phyloP scores from a whole-genome alignment of 1,284 basidiomycete genomes.

The Trichosporon faecale region DNA sequence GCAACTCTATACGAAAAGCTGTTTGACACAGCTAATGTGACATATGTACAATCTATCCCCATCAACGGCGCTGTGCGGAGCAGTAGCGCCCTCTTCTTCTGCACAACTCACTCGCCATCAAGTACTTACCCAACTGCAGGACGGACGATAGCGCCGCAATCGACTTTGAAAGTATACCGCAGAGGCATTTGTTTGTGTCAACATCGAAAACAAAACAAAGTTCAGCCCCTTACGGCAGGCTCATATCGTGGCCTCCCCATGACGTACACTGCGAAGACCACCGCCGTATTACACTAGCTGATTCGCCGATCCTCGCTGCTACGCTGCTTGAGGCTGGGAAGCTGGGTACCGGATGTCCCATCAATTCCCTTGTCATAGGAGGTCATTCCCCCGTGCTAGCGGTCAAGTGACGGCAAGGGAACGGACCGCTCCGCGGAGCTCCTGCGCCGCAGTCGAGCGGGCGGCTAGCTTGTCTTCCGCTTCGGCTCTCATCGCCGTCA shows the following conservation, averaged over 20 bases:
- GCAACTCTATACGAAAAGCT: neutral
- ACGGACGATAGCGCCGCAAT: too few relatives aligned
- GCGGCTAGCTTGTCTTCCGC: neutral
- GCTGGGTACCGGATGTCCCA: neutral
- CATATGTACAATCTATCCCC: neutral
- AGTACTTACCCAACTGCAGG: too few relatives aligned
- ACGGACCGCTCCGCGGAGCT: neutral
- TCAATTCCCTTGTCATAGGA: too few relatives aligned
- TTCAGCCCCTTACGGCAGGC: neutral
- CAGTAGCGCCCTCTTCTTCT: neutral
- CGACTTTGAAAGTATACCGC: too few relatives aligned
- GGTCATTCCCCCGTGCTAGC: too few relatives aligned
- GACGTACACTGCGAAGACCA: neutral
- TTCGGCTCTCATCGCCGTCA: neutral
- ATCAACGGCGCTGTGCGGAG: neutral
- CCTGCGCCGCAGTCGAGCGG: neutral
- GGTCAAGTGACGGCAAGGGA: neutral
- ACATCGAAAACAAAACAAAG: neutral
- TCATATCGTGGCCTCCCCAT: neutral
- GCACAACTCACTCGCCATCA: too few relatives aligned
- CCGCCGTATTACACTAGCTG: neutral
- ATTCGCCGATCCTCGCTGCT: neutral
- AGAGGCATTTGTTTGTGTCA: neutral
- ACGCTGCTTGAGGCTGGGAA: neutral
- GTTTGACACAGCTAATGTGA: neutral